Conservation (phyloP, 345 rosid genomes). For the Arabis alpina region DNA sequence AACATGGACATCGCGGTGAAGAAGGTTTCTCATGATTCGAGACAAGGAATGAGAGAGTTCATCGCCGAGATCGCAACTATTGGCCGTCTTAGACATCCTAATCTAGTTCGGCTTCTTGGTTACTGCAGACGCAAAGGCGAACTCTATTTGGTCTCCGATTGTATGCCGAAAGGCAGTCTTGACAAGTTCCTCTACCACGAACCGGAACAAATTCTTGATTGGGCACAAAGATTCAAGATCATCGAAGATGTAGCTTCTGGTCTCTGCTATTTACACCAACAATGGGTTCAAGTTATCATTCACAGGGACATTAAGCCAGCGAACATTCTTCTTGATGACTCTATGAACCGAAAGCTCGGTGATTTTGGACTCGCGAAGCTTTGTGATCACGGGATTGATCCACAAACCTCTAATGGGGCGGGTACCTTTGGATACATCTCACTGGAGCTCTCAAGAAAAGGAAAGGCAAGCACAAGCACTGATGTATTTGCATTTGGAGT, state of each 20-base stretch:
- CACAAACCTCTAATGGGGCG: slow-evolving; percentile 47
- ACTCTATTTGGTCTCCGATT: slow-evolving; percentile 51
- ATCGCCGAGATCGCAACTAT: slow-evolving; percentile 51
- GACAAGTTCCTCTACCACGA: slow-evolving; percentile 43
- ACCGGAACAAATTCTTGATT: slow-evolving; percentile 36
- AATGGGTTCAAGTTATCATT: slow-evolving; percentile 51
- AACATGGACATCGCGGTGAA: slow-evolving; percentile 50
- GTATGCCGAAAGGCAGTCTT: slow-evolving; percentile 51
- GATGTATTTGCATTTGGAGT: slow-evolving; percentile 52
- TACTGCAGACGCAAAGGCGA: slow-evolving; percentile 48
- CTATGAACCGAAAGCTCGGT: slow-evolving; percentile 49
- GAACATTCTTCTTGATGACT: slow-evolving; percentile 49
- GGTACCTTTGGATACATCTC: slow-evolving; percentile 59
- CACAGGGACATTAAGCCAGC: slow-evolving; percentile 53
- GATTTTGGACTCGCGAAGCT: slow-evolving; percentile 59
- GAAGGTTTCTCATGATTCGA: slow-evolving; percentile 49
- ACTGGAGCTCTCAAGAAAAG: slow-evolving; percentile 46
- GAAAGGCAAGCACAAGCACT: slow-evolving; percentile 45
- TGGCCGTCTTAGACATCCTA: slow-evolving; percentile 51
- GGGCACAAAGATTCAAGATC: slow-evolving; percentile 49
- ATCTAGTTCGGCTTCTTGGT: slow-evolving; percentile 52
- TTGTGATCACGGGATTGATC: slow-evolving; percentile 49
- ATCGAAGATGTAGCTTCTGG: slow-evolving; percentile 49
- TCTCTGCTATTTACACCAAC: slow-evolving; percentile 52
- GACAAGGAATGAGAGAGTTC: slow-evolving; percentile 56